These are phyloP conservation scores for Aspergillus sojae DNA, from an alignment of 2,329 filamentous ascomycete genomes.

Conservation along the genomic window DNA sequence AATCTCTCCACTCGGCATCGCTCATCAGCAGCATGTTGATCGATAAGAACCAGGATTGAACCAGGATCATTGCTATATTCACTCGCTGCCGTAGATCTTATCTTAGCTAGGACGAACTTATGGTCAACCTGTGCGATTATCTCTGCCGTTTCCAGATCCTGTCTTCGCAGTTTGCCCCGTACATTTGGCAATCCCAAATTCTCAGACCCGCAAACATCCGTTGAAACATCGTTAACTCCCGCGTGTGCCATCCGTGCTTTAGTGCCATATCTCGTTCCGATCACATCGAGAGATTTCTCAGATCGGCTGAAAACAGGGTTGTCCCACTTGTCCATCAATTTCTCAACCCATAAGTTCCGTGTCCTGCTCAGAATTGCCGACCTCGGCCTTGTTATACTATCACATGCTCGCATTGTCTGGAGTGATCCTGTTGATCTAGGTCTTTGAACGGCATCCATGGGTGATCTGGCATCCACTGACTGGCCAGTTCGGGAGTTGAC, in stretches of 20 bases:
- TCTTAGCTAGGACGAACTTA: slow-evolving; percentile 80
- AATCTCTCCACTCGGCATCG: slow-evolving; percentile 76
- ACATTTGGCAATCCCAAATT: slow-evolving; percentile 31
- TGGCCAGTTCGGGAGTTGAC: slow-evolving; percentile 41
- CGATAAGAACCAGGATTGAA: slow-evolving; percentile 69
- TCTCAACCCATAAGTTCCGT: slow-evolving; percentile 59
- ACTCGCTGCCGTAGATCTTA: slow-evolving; percentile 37
- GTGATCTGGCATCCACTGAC: slow-evolving; percentile 23
- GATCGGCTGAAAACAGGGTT: slow-evolving; percentile 72
- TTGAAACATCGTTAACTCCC: slow-evolving; percentile 22
- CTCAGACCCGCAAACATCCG: slow-evolving; percentile 25
- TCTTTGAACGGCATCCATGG: slow-evolving; percentile 11
- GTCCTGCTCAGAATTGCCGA: slow-evolving; percentile 18
- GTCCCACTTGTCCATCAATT: slow-evolving; percentile 67
- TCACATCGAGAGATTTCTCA: slow-evolving; percentile 46
- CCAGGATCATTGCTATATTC: slow-evolving; percentile 1
- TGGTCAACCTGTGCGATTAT: slow-evolving; percentile 82
- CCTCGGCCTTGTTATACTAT: slow-evolving; percentile 17
- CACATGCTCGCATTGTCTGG: slow-evolving; percentile 6
- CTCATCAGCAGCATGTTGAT: slow-evolving; percentile 96
- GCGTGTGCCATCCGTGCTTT: slow-evolving; percentile 15
- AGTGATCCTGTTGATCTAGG: slow-evolving; percentile 23
- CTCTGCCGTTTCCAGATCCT: slow-evolving; percentile 60
- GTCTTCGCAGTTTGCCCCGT: slow-evolving; percentile 59
- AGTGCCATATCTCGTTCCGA: slow-evolving; percentile 22